Evolutionary conservation across 2,329 filamentous ascomycete genomes (phyloP), one percentile per base, ranked within the genome.

Genomic region (Colletotrichum lupini): DNA sequence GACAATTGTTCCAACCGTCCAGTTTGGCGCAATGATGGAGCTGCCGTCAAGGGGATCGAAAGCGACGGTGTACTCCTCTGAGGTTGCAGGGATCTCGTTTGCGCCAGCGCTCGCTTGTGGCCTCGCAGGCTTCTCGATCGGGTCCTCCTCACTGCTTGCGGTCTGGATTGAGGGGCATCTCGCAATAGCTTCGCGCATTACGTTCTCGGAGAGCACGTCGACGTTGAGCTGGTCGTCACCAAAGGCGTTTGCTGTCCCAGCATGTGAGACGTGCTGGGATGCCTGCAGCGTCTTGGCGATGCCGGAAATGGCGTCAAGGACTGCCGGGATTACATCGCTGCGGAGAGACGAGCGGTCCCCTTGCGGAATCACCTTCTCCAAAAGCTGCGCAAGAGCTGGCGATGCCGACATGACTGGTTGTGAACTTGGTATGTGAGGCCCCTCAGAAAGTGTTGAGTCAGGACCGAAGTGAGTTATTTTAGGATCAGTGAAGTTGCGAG

Each of bases 31-130:
- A 56, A 90, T 89, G 76, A 90, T 90, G 74, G 88, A 91, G 79
- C 87, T 90, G 12, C 90, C 90, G 75, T 92, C 90, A 0, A 92
- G 85, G 0, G 90, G 90, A 76, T 92, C 90, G 76, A 92, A 92
- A 0, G 89, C 90, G 9, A 91, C 80, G 0, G 89, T 87, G 80
- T 92, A 92, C 32, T 81, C 77, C 76, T 90, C 87, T 11, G 62
- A 7, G 11, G 65, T 61, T 22, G 14, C 35, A 16, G 63, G n/a
- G 7, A 42, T 22, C 8, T 65, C 37, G 3, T 70, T 26, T 1
- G 68, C 30, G 1, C 56, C 26, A 7, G 58, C 56, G n/a, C 30
- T 58, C 3, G 30, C n/a, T 2, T 9, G 22, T 5, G 24, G 55
- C 16, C 72, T 56, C 1, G 62, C 68, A 1, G 65, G 65, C 72